phyloP scores from a whole-genome alignment of 208 protist genomes.

The Angomonas deanei region DNA sequence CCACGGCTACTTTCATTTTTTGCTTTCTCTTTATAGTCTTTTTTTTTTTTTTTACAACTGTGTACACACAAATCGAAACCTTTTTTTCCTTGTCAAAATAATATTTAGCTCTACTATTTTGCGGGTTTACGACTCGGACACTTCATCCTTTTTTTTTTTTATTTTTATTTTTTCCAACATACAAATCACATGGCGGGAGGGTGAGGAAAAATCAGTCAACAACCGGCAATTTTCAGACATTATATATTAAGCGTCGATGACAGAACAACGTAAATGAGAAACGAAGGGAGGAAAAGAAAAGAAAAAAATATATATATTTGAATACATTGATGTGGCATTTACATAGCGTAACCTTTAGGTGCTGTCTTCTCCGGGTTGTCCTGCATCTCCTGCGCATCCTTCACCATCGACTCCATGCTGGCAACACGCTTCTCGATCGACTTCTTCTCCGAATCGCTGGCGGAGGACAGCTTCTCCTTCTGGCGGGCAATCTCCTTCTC shows the following conservation, averaged over 20 bases:
- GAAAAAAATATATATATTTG: background rate
- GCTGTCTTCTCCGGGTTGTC: constrained; percentile 41
- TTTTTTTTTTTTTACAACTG: too few relatives aligned
- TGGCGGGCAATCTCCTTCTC: constrained; percentile 61
- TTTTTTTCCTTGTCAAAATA: too few relatives aligned
- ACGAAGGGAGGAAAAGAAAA: background rate
- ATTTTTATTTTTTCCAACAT: too few relatives aligned
- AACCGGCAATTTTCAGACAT: background rate
- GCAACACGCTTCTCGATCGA: constrained; percentile 34
- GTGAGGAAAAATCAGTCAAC: too few relatives aligned
- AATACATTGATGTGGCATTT: background rate
- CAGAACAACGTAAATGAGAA: background rate
- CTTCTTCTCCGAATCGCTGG: constrained; percentile 41
- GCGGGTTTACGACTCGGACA: too few relatives aligned
- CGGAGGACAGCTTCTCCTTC: constrained; percentile 52
- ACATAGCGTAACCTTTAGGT: constrained; percentile 57
- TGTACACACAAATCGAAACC: too few relatives aligned
- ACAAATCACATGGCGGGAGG: too few relatives aligned
- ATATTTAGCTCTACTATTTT: too few relatives aligned
- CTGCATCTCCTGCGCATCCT: constrained; percentile 54
- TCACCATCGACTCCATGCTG: constrained; percentile 66
- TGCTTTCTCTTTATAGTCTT: too few relatives aligned
- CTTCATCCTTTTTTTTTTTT: too few relatives aligned
- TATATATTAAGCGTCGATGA: background rate
- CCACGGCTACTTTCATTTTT: background rate